Base-by-base conservation (phyloP, 129 eudicot genomes). In the Saussurea involucrata region DNA sequence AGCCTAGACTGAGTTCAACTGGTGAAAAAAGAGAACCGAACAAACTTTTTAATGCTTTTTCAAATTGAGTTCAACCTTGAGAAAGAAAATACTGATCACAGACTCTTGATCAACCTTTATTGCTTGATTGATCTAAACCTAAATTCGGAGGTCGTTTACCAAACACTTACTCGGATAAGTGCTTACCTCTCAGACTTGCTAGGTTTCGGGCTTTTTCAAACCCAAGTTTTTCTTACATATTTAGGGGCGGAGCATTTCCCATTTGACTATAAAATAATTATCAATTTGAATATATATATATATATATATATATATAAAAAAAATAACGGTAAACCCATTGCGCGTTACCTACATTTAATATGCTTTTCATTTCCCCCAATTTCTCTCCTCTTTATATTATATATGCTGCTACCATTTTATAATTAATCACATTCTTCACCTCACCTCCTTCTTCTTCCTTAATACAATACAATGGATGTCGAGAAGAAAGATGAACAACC, bases 401-500 rank as follows among this genome's bases (percentile, higher is more conserved):
- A 58, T 73, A 73, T 5, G 11, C 69, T 37, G 13, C 18, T 5
- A 3, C 22, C 68, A n/a, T 0, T 33, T 49, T 36, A 63, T 10
- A n/a, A 0, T 34, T 53, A 25, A 68, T 10, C 64, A 60, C 9
- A 5, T 28, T 24, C 75, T 36, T 4, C 17, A 42, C 0, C 58
- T 49, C 58, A 49, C 61, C 21, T 53, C 5, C 61, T 53, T n/a
- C 22, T 53, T 53, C 60, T 49, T n/a, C n/a, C n/a, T n/a, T n/a
- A n/a, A n/a, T n/a, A n/a, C n/a, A n/a, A n/a, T 17, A 0, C 66
- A 58, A 81, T 81, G 84, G 84, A 81, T 42, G 13, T 74, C 55
- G 80, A 74, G 12, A 81, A 81, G 61, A 81, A 60, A 68, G 80
- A 81, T 11, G 84, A 74, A 28, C 80, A 74, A 15, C 84, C 84